phyloP scores from a whole-genome alignment of 345 rosid species.

The Carallia pectinifolia region DNA sequence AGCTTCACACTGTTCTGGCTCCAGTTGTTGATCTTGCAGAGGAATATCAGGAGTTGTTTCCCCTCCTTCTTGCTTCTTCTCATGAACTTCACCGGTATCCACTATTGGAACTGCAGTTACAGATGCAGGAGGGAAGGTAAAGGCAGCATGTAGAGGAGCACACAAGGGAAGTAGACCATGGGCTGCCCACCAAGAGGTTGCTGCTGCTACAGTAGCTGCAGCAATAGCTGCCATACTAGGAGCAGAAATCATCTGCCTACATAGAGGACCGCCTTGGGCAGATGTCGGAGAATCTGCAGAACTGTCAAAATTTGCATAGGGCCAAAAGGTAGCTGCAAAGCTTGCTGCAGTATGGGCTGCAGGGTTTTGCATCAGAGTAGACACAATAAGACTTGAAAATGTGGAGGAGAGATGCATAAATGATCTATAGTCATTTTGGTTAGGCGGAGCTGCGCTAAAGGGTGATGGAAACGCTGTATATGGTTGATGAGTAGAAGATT shows the following conservation, averaged over 20 bases:
- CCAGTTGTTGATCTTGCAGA: constrained; percentile 40
- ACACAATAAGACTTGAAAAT: constrained; percentile 65
- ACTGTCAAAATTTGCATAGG: constrained; percentile 53
- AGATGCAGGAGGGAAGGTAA: constrained; percentile 49
- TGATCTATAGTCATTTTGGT: constrained; percentile 67
- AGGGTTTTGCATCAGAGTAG: constrained; percentile 77
- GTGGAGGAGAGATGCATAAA: constrained; percentile 67
- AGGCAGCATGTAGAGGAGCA: constrained; percentile 59
- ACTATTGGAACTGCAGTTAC: constrained; percentile 41
- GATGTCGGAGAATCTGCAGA: constrained; percentile 51
- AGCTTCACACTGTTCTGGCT: constrained; percentile 48
- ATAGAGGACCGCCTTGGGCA: constrained; percentile 37
- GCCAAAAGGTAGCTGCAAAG: constrained; percentile 78
- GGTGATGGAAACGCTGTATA: constrained; percentile 56
- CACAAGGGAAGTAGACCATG: constrained; percentile 82
- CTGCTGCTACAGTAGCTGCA: constrained; percentile 93
- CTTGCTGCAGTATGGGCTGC: constrained; percentile 82
- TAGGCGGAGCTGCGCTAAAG: constrained; percentile 39
- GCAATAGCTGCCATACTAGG: constrained; percentile 72
- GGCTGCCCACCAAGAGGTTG: constrained; percentile 98
- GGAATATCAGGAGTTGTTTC: constrained; percentile 31
- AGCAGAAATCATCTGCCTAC: constrained; percentile 46
- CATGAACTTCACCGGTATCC: constrained; percentile 37
- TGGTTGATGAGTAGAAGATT: constrained; percentile 40
- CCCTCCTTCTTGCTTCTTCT: constrained; percentile 32